Conservation (phyloP, 2,329 filamentous ascomycete species). For the Dothideomycetidae sp. region DNA sequence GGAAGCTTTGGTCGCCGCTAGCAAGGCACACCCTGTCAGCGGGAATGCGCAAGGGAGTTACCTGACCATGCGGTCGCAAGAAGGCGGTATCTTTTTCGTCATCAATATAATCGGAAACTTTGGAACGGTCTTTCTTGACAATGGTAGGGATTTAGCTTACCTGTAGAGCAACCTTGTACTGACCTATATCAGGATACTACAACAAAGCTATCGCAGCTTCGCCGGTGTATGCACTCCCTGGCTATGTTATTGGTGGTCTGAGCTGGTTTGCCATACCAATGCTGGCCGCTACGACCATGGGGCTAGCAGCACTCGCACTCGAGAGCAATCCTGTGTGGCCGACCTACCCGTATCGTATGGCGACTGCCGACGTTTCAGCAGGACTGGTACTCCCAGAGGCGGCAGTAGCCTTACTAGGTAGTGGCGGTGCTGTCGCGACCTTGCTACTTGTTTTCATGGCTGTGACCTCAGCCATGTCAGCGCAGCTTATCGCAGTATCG, state of each 20-base stretch:
- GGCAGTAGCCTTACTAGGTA: conserved; percentile 67
- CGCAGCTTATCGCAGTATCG: conserved; percentile 74
- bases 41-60: conserved; percentile 75
- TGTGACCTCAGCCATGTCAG: conserved; percentile 69
- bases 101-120: conserved; percentile 72
- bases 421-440: conserved; percentile 64
- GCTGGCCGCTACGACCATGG: conserved; percentile 80
- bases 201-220: conserved; percentile 87
- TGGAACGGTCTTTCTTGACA: conserved; percentile 71
- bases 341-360: conserved; percentile 58
- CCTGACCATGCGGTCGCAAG: conserved; percentile 67
- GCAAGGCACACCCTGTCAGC: conserved; percentile 54
- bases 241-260: conserved; percentile 75
- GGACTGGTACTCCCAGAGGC: conserved; percentile 77
- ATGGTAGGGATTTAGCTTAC: conserved; percentile 29
- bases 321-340: conserved; percentile 61
- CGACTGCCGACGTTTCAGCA: conserved; percentile 58
- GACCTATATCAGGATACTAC: conserved; percentile 47
- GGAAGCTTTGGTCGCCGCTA: conserved; percentile 58
- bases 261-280: conserved; percentile 90
- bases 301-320: conserved; percentile 64
- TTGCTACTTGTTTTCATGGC: conserved; percentile 81
- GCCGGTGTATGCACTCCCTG: conserved; percentile 71
- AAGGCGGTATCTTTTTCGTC: conserved; percentile 79
- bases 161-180: conserved; percentile 3